Evolutionary conservation across 345 rosid species (phyloP).

Genomic region (Noccaea caerulescens): DNA sequence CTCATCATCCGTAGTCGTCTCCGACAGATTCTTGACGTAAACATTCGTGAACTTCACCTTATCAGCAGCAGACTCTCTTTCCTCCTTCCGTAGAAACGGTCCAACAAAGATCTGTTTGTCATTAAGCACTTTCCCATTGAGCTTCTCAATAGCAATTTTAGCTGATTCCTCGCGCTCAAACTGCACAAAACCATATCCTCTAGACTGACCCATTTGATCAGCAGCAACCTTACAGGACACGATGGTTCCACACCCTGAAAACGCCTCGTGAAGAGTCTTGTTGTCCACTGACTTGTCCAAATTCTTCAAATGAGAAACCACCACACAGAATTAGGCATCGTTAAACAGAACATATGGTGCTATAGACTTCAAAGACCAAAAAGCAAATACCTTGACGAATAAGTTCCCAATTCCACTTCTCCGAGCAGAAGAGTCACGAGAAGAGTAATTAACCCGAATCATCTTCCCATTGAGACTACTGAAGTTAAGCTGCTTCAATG

Average conservation of each 20-base stretch:
- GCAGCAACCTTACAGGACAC: conserved; percentile 83
- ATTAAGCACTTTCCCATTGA: conserved; percentile 70
- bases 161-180: conserved; percentile 72
- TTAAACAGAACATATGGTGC: not conserved
- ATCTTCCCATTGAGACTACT: conserved; percentile 70
- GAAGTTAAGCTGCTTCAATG: conserved; percentile 75
- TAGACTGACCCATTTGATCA: conserved; percentile 71
- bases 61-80: conserved; percentile 60
- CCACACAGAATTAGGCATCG: not conserved
- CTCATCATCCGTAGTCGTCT: conserved; percentile 60
- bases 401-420: conserved; percentile 80
- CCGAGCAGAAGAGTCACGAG: conserved; percentile 74
- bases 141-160: conserved; percentile 70
- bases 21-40: conserved; percentile 77
- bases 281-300: conserved; percentile 81
- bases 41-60: conserved; percentile 70
- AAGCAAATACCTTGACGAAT: conserved; percentile 59
- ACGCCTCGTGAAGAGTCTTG: conserved; percentile 72
- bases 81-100: conserved; percentile 78
- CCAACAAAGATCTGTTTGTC: conserved; percentile 83
- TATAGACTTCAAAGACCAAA: not conserved
- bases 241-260: conserved; percentile 66
- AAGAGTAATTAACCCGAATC: conserved; percentile 82
- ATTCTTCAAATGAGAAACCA: conserved; percentile 50
- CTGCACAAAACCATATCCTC: conserved; percentile 86